Evolutionary conservation across 2,329 filamentous ascomycete species (phyloP).

Genomic region (Diaporthe eres): DNA sequence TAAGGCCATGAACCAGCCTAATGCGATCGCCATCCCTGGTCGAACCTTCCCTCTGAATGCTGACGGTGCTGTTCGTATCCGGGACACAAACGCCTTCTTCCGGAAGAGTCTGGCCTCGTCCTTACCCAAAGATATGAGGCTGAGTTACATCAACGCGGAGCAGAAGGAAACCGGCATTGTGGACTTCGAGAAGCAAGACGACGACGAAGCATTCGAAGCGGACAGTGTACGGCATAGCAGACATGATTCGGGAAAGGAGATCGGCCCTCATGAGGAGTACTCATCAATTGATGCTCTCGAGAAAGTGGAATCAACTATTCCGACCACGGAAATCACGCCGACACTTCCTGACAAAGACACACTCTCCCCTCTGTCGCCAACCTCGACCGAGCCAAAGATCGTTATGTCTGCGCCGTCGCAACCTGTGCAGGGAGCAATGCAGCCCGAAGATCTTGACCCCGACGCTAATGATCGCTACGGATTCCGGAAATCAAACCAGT

Average conservation of each 20-base stretch:
- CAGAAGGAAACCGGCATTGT: slow-evolving; percentile 39
- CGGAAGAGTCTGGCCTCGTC: slow-evolving; percentile 52
- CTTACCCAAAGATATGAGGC: slow-evolving; percentile 50
- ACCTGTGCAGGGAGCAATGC: slow-evolving; percentile 49
- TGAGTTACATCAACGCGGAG: slow-evolving; percentile 49
- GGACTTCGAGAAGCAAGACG: slow-evolving; percentile 43
- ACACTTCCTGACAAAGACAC: slow-evolving; percentile 20
- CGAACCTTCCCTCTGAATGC: slow-evolving; percentile 47
- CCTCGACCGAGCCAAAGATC: slow-evolving; percentile 11
- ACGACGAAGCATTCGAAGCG: slow-evolving; percentile 52
- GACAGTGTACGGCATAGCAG: slow-evolving; percentile 40
- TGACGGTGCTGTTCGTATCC: slow-evolving; percentile 51
- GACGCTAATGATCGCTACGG: slow-evolving; percentile 84
- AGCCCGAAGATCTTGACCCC: slow-evolving; percentile 61
- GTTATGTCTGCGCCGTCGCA: slow-evolving; percentile 37
- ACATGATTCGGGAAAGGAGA: slow-evolving; percentile 66
- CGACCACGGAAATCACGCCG: slow-evolving; percentile 16
- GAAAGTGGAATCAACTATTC: slow-evolving; percentile 16
- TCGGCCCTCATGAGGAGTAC: slow-evolving; percentile 47
- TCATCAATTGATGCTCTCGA: slow-evolving; percentile 18
- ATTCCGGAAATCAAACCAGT: slow-evolving; percentile 89
- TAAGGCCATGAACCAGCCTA: slow-evolving; percentile 56
- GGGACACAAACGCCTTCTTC: slow-evolving; percentile 58
- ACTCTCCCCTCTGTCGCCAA: slow-evolving; percentile 33
- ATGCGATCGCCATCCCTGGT: slow-evolving; percentile 47